Percentiles rank a stretch among this genome's conserved stretches.
Conservation (phyloP, 495 filamentous ascomycete genomes). For the Aspergillus carlsbadensis region DNA sequence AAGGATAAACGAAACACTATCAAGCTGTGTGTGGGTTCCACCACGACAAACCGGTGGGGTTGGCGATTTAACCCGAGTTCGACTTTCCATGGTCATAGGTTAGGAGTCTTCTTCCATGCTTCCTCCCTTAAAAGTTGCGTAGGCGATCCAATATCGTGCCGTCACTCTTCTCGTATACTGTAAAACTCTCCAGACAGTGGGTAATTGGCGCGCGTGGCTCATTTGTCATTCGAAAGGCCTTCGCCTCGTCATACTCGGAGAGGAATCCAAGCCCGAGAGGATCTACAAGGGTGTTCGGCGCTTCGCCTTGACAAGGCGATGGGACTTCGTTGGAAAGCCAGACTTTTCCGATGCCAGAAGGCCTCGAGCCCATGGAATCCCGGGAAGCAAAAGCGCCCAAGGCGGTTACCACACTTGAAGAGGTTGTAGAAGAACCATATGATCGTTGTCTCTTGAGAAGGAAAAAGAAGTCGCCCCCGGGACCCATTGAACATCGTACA, state of each 20-base stretch:
- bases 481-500: neutral
- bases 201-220: neutral
- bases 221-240: too few relatives aligned
- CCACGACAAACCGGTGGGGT: slow-evolving; percentile 5
- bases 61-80: too few relatives aligned
- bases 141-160: neutral
- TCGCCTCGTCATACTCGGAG: too few relatives aligned
- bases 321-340: too few relatives aligned
- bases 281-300: too few relatives aligned
- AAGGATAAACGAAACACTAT: neutral
- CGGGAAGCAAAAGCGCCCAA: neutral
- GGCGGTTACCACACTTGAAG: neutral
- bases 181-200: neutral
- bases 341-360: too few relatives aligned
- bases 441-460: neutral
- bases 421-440: too few relatives aligned
- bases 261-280: too few relatives aligned
- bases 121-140: neutral
- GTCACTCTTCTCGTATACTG: neutral
- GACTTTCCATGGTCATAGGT: neutral
- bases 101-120: neutral
- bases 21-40: neutral
- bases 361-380: too few relatives aligned
- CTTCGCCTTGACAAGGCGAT: too few relatives aligned
- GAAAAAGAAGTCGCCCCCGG: neutral